Evolutionary conservation across 1,284 basidiomycete species (phyloP).

Genomic region (Meripilus lineatus): DNA sequence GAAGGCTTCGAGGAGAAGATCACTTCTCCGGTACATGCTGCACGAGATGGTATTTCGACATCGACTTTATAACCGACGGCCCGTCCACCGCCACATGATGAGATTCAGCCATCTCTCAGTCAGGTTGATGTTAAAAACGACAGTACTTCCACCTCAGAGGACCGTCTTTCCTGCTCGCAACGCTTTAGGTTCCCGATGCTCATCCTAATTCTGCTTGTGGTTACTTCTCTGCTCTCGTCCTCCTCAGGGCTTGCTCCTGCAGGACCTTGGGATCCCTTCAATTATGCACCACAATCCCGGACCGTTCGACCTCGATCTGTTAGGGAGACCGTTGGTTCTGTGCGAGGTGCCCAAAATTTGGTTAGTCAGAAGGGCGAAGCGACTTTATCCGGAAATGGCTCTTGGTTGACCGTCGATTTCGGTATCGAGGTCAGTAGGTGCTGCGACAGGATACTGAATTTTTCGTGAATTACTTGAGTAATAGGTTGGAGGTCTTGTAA

Average conservation of each 20-base stretch:
- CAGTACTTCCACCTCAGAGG: too few species aligned
- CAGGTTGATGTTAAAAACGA: too few species aligned
- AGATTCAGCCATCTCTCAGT: too few species aligned
- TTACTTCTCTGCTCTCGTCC: too few species aligned
- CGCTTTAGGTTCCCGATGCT: too few species aligned
- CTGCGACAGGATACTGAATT: background rate
- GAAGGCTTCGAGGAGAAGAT: too few species aligned
- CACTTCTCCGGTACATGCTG: too few species aligned
- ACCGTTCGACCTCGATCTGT: slow-evolving; percentile 34
- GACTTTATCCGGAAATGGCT: slow-evolving; percentile 31
- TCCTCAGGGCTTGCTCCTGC: slow-evolving; percentile 26
- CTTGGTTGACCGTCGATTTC: slow-evolving; percentile 43
- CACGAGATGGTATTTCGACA: too few species aligned
- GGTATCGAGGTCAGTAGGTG: slow-evolving; percentile 35
- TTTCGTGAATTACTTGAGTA: background rate
- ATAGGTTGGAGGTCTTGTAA: slow-evolving; percentile 44
- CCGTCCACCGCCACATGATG: too few species aligned
- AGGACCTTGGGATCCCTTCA: slow-evolving; percentile 46
- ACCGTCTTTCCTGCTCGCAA: too few species aligned
- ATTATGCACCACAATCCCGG: slow-evolving; percentile 37
- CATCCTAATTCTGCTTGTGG: too few species aligned
- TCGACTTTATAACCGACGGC: too few species aligned
- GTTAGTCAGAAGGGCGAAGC: slow-evolving; percentile 22
- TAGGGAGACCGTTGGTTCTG: slow-evolving; percentile 27
- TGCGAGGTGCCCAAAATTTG: slow-evolving; percentile 29